Percentiles rank a stretch among this genome's conserved stretches.
Conservation (phyloP, 2,329 filamentous ascomycete genomes). For the Arthrocladium fulminans region DNA sequence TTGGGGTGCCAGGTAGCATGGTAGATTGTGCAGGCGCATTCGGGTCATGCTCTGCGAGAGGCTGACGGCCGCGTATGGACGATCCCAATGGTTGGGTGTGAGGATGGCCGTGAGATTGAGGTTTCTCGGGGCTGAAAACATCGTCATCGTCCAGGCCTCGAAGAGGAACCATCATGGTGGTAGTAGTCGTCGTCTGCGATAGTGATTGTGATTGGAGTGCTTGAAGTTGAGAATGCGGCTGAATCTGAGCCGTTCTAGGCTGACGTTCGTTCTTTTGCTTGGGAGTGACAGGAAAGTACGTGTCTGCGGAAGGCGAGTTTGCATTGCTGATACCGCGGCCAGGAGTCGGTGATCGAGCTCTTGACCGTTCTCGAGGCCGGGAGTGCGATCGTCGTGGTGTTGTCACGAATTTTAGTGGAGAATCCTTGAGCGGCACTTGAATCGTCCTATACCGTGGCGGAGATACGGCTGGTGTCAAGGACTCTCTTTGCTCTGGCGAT, state of each 20-base stretch:
- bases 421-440: constrained; percentile 10
- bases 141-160: constrained; percentile 15
- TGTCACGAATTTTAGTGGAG: constrained; percentile 7
- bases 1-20: constrained; percentile 33
- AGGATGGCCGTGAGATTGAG: constrained; percentile 9
- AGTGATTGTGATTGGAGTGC: constrained; percentile 11
- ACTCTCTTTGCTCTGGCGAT: constrained; percentile 11
- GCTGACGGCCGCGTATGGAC: background rate
- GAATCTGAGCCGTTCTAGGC: background rate
- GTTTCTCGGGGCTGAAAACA: constrained; percentile 5
- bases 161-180: constrained; percentile 19
- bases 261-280: constrained; percentile 14
- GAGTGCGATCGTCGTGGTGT: constrained; percentile 6
- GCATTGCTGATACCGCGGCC: background rate
- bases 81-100: constrained; percentile 6
- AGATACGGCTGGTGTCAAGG: constrained; percentile 5
- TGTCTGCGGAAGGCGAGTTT: constrained; percentile 19
- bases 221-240: background rate
- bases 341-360: constrained; percentile 2
- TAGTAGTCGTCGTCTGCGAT: constrained; percentile 18
- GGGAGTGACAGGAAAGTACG: constrained; percentile 20
- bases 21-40: constrained; percentile 16
- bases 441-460: constrained; percentile 4
- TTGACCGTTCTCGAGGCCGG: constrained; percentile 3
- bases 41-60: background rate